Evolutionary conservation across 495 filamentous ascomycete genomes (phyloP).

Genomic region (Paragyromitra xinjiangensis): DNA sequence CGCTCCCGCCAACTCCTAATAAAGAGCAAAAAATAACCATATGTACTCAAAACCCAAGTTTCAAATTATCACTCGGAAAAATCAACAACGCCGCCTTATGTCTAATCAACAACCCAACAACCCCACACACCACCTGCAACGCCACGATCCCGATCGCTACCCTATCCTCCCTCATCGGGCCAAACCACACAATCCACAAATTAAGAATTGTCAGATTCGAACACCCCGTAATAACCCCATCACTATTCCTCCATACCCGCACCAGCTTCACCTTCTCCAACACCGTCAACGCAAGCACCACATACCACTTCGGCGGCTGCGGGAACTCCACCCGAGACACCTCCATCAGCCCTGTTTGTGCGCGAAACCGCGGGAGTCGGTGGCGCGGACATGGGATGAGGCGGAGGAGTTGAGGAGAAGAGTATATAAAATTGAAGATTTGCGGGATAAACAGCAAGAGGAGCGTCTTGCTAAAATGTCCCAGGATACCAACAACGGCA

Average conservation of each 20-base stretch:
- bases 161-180: constrained; percentile 86
- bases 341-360: constrained; percentile 81
- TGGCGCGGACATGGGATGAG: constrained; percentile 92
- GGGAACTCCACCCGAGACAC: constrained; percentile 83
- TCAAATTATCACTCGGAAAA: constrained; percentile 83
- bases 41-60: constrained; percentile 32
- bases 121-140: constrained; percentile 76
- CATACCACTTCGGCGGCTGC: constrained; percentile 69
- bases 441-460: constrained; percentile 91
- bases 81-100: constrained; percentile 84
- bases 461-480: constrained; percentile 97
- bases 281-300: constrained; percentile 70
- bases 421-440: constrained; percentile 96
- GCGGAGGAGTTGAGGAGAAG: constrained; percentile 85
- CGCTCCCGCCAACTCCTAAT: background rate
- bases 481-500: constrained; percentile 92
- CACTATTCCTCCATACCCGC: constrained; percentile 64
- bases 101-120: constrained; percentile 83
- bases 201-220: constrained; percentile 94
- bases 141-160: constrained; percentile 77
- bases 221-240: constrained; percentile 77
- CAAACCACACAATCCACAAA: constrained; percentile 94
- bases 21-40: background rate
- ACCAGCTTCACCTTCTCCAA: constrained; percentile 73
- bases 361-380: constrained; percentile 86